A percentile compares a stretch with the other conserved stretches of the same genome.
Conservation (phyloP, 345 rosid genomes). For the Moricandia arvensis region DNA sequence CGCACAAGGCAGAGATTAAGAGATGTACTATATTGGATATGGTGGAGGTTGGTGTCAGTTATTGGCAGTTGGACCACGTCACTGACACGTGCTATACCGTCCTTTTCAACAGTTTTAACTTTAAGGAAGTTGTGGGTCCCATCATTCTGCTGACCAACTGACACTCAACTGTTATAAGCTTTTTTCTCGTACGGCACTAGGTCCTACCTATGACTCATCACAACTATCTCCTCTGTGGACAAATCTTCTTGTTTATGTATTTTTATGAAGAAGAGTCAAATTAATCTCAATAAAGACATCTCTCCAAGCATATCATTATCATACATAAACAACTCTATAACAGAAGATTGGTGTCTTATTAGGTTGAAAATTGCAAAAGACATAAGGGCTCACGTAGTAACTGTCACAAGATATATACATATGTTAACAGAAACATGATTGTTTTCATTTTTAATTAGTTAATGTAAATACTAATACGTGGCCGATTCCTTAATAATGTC, state of each 20-base stretch:
- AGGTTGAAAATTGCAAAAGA: neutral
- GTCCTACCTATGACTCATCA: slow-evolving; percentile 17
- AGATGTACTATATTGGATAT: slow-evolving; percentile 3
- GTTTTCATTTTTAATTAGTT: neutral
- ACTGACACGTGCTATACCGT: neutral
- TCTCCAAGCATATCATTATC: neutral
- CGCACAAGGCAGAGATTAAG: neutral
- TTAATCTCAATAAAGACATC: neutral
- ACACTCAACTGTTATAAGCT: slow-evolving; percentile 1
- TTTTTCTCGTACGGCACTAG: neutral
- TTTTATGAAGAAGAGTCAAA: neutral
- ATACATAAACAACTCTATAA: neutral
- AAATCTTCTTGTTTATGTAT: neutral
- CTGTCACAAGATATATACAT: neutral
- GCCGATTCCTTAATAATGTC: neutral
- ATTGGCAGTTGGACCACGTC: slow-evolving; percentile 25
- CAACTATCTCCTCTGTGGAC: neutral
- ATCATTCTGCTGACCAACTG: slow-evolving; percentile 20
- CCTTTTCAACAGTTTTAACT: neutral
- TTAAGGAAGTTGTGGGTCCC: slow-evolving; percentile 6
- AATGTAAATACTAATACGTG: slow-evolving; percentile 13
- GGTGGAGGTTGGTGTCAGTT: slow-evolving; percentile 17
- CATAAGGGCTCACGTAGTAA: neutral
- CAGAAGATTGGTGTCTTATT: neutral
- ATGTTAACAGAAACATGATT: neutral